Evolutionary conservation across 441 rosid species (phyloP).

Genomic region (Geranium incanum): DNA sequence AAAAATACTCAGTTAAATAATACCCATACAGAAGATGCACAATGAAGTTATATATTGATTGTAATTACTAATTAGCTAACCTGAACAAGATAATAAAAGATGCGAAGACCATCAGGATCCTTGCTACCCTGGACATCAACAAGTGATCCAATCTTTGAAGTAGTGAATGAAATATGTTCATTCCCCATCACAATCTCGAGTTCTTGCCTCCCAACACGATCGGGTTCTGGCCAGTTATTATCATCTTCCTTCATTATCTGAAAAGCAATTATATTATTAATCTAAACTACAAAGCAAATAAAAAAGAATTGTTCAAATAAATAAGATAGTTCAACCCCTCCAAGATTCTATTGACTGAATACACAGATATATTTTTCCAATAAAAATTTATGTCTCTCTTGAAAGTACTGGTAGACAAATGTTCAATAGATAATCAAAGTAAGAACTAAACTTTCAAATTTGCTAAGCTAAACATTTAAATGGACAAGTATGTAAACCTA

Average conservation of each 20-base stretch:
- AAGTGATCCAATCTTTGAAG: conserved; percentile 91
- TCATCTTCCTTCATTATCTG: conserved; percentile 98
- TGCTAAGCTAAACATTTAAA: too few relatives aligned
- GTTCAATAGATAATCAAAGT: too few relatives aligned
- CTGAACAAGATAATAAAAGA: conserved; percentile 95
- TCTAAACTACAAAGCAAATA: conserved; percentile 10
- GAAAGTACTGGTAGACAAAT: too few relatives aligned
- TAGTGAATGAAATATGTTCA: conserved; percentile 87
- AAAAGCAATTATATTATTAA: neutral
- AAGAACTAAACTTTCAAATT: too few relatives aligned
- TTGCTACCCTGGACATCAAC: conserved; percentile 86
- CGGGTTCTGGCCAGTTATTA: conserved; percentile 91
- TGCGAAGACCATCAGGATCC: conserved; percentile 90
- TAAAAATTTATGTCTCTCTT: too few relatives aligned
- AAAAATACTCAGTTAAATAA: neutral
- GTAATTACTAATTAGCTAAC: conserved; percentile 24
- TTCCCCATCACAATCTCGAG: conserved; percentile 94
- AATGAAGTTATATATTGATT: conserved; percentile 5
- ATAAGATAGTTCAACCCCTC: too few relatives aligned
- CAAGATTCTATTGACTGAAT: too few relatives aligned
- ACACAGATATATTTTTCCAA: too few relatives aligned
- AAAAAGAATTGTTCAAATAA: neutral
- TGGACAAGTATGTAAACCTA: too few relatives aligned
- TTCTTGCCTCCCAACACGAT: conserved; percentile 86
- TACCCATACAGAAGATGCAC: neutral